Evolutionary conservation across 2,329 filamentous ascomycete species (phyloP).

Genomic region (Exophiala bonariae): DNA sequence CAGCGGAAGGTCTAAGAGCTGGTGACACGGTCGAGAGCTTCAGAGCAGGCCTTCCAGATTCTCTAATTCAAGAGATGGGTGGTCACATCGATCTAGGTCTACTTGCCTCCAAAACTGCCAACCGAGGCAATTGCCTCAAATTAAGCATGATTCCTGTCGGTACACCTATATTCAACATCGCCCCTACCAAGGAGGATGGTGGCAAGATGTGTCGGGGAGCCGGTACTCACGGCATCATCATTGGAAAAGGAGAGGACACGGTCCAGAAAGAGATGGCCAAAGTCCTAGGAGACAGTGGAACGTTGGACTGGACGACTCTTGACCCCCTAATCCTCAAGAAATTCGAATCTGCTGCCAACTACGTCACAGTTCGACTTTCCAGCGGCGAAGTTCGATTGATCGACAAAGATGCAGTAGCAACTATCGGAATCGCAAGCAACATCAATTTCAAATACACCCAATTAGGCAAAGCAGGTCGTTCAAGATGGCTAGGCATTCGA

Average conservation of each 20-base stretch:
- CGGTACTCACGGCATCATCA: slow-evolving; percentile 84
- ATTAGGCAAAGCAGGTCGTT: slow-evolving; percentile 91
- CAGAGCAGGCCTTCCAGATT: slow-evolving; percentile 80
- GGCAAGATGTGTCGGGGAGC: slow-evolving; percentile 94
- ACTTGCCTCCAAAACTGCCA: slow-evolving; percentile 88
- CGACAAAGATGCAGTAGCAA: slow-evolving; percentile 89
- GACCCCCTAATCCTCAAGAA: slow-evolving; percentile 39
- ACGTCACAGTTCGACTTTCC: slow-evolving; percentile 81
- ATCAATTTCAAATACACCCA: slow-evolving; percentile 85
- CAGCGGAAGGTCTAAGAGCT: slow-evolving; percentile 88
- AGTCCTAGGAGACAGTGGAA: slow-evolving; percentile 22
- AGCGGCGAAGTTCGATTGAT: slow-evolving; percentile 91
- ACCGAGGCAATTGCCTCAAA: slow-evolving; percentile 91
- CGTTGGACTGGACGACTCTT: slow-evolving; percentile 34
- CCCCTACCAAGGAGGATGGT: slow-evolving; percentile 64
- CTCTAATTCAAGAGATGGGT: slow-evolving; percentile 88
- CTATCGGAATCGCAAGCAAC: slow-evolving; percentile 92
- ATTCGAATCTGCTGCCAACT: slow-evolving; percentile 65
- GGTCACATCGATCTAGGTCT: slow-evolving; percentile 93
- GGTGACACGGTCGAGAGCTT: slow-evolving; percentile 94
- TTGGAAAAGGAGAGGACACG: slow-evolving; percentile 82
- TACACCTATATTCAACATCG: slow-evolving; percentile 89
- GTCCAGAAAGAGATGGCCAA: slow-evolving; percentile 33
- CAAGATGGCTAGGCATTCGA: slow-evolving; percentile 88
- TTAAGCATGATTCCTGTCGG: slow-evolving; percentile 94